A percentile compares a stretch with the other conserved stretches of the same genome.
phyloP scores from a whole-genome alignment of 2,329 filamentous ascomycete genomes.

The Verticillium isaacii region DNA sequence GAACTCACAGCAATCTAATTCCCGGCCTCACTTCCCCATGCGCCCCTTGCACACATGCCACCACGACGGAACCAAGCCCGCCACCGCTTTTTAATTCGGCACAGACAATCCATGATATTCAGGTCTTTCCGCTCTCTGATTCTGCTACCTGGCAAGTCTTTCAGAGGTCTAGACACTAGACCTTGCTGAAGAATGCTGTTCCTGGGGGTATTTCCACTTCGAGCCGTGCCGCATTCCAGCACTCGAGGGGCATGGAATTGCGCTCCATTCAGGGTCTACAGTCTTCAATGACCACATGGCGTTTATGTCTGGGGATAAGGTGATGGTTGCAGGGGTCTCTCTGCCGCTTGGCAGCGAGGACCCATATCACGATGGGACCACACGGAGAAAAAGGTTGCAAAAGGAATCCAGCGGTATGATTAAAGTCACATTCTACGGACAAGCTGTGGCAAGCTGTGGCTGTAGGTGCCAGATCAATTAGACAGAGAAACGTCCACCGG shows the following conservation, averaged over 20 bases:
- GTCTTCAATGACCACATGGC: background rate
- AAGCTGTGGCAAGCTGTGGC: no score
- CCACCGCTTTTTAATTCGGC: background rate
- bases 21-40: background rate
- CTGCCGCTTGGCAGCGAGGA: background rate
- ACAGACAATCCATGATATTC: background rate
- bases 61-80: background rate
- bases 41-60: background rate
- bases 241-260: background rate
- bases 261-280: background rate
- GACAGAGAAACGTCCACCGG: background rate
- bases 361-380: background rate
- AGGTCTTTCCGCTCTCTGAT: background rate
- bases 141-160: background rate
- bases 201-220: background rate
- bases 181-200: background rate
- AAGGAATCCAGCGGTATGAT: background rate
- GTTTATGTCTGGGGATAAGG: background rate
- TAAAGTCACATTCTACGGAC: background rate
- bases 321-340: background rate
- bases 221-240: background rate
- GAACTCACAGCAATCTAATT: background rate
- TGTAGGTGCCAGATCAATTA: background rate
- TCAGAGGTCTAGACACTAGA: background rate
- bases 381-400: background rate